Percentiles rank a stretch among this genome's conserved stretches.
These are phyloP conservation scores for Lentinula novae-zelandiae DNA, from an alignment of 1,284 basidiomycete species.

Conservation along the genomic window DNA sequence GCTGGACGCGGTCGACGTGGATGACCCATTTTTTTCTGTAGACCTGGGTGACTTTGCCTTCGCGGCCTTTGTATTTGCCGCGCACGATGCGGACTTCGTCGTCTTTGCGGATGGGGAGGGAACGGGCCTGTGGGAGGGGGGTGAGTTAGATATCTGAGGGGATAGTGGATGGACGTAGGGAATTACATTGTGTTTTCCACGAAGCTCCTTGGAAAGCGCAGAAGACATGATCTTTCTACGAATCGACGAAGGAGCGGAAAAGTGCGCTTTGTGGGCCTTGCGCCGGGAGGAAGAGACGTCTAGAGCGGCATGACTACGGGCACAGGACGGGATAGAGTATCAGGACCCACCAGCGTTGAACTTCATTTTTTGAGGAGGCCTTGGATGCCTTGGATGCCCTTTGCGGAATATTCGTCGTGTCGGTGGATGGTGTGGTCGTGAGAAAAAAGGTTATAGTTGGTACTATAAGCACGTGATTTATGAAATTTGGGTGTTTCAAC, in stretches of 20 bases:
- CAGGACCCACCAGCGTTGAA: conserved; percentile 77
- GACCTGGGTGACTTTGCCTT: conserved; percentile 96
- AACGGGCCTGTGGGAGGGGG: conserved; percentile 61
- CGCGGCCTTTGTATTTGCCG: conserved; percentile 96
- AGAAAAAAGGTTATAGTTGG: background rate
- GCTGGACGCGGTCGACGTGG: conserved; percentile 96
- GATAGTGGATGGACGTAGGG: no score
- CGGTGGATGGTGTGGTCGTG: background rate
- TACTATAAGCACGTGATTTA: background rate
- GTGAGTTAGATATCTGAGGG: no score
- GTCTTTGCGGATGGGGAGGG: conserved; percentile 95
- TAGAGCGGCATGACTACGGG: no score
- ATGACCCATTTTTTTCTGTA: conserved; percentile 99
- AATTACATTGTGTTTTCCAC: conserved; percentile 83
- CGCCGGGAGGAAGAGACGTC: conserved; percentile 85
- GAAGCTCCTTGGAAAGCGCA: conserved; percentile 93
- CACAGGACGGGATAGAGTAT: no score
- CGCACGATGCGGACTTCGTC: conserved; percentile 97
- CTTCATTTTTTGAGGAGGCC: conserved; percentile 54
- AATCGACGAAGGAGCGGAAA: conserved; percentile 86
- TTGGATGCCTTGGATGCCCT: background rate
- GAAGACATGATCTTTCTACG: conserved; percentile 99
- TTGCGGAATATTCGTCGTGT: background rate
- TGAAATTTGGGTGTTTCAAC: no score
- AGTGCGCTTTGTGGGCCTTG: conserved; percentile 97